Evolutionary conservation across 2,329 filamentous ascomycete species (phyloP).

Genomic region (Pseudocercospora cruenta): DNA sequence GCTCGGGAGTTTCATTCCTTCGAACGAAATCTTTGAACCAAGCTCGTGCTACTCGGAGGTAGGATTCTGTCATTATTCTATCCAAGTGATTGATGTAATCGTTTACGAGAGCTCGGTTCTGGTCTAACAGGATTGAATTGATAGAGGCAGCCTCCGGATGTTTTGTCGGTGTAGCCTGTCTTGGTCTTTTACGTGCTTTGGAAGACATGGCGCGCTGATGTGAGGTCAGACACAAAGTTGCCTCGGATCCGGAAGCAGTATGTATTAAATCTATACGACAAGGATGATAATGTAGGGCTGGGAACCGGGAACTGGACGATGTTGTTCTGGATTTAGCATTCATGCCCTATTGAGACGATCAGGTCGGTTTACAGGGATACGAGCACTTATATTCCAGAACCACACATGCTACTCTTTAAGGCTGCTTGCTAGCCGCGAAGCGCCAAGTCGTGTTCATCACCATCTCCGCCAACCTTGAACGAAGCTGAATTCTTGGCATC

Average conservation of each 20-base stretch:
- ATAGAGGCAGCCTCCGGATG: neutral
- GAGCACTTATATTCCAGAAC: neutral
- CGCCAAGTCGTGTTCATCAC: neutral
- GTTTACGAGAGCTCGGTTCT: neutral
- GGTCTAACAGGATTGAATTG: neutral
- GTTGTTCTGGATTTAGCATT: too few relatives aligned
- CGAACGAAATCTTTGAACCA: neutral
- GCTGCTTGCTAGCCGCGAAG: neutral
- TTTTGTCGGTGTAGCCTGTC: neutral
- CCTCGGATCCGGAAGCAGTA: too few relatives aligned
- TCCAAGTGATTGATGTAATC: neutral
- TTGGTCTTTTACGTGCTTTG: too few relatives aligned
- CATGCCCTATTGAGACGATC: too few relatives aligned
- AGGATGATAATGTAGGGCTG: too few relatives aligned
- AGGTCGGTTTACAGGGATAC: too few relatives aligned
- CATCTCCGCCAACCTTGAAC: neutral
- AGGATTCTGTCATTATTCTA: neutral
- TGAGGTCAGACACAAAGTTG: too few relatives aligned
- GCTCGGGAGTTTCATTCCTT: neutral
- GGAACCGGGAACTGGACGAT: too few relatives aligned
- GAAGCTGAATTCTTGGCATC: neutral
- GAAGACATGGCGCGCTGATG: too few relatives aligned
- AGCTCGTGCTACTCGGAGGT: neutral
- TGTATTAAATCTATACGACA: too few relatives aligned
- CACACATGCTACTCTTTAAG: neutral